Conservation (phyloP, 148 eudicot genomes). For the Agrostemma githago region DNA sequence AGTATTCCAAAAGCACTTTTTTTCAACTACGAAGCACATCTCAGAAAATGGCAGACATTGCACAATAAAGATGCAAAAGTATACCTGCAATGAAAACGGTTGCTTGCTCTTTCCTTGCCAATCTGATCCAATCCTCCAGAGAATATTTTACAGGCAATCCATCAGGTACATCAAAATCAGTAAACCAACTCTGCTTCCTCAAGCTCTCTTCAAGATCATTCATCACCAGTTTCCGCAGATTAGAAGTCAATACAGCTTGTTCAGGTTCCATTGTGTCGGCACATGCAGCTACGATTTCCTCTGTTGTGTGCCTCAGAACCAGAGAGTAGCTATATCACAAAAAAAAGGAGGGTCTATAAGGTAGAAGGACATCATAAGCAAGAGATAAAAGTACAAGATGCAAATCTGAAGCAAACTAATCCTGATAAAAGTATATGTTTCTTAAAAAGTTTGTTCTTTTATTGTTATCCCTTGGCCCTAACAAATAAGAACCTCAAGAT, state of each 20-base stretch:
- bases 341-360: neutral
- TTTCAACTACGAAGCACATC: neutral
- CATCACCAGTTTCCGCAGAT: slow-evolving; percentile 59
- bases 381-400: neutral
- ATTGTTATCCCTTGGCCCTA: too few species aligned
- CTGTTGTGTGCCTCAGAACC: slow-evolving; percentile 87
- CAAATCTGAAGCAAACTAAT: neutral
- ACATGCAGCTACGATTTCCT: slow-evolving; percentile 86
- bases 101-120: slow-evolving; percentile 69
- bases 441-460: neutral
- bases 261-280: slow-evolving; percentile 62
- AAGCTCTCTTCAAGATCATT: slow-evolving; percentile 59
- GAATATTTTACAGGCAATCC: slow-evolving; percentile 55
- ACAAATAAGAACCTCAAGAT: too few species aligned
- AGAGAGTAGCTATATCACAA: slow-evolving; percentile 61
- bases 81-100: slow-evolving; percentile 88
- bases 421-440: neutral
- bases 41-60: neutral
- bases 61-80: slow-evolving; percentile 5
- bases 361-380: neutral
- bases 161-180: slow-evolving; percentile 78
- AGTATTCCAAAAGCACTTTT: neutral
- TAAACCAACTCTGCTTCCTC: slow-evolving; percentile 58
- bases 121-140: slow-evolving; percentile 62
- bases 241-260: slow-evolving; percentile 67